These are phyloP conservation scores for Magnolia sinica DNA, from an alignment of 164 flowering plant genomes.

Conservation along the genomic window DNA sequence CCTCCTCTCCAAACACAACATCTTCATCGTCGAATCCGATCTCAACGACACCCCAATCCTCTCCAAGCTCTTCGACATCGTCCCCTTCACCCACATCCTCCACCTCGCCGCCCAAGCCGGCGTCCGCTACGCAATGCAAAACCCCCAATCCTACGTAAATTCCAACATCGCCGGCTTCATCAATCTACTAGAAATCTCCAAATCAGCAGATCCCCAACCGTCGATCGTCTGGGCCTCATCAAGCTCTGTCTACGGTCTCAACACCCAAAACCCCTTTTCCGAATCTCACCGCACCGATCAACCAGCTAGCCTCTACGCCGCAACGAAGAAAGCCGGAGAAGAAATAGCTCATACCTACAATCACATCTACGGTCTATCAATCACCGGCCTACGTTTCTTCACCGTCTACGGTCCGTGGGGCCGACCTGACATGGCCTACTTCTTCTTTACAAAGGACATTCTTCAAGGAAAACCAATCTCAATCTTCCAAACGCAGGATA, in stretches of 20 bases:
- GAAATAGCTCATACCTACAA: conserved; percentile 92
- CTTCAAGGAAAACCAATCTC: conserved; percentile 45
- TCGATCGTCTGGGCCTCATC: conserved; percentile 93
- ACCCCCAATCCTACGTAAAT: conserved; percentile 73
- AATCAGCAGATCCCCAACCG: conserved; percentile 75
- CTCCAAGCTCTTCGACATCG: conserved; percentile 70
- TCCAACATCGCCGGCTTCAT: conserved; percentile 90
- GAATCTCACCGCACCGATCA: conserved; percentile 76
- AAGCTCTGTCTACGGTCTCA: conserved; percentile 88
- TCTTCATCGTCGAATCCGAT: conserved; percentile 81
- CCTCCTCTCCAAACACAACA: conserved; percentile 40
- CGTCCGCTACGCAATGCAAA: conserved; percentile 90
- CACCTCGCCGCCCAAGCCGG: conserved; percentile 95
- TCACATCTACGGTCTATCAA: conserved; percentile 81
- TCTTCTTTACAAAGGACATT: conserved; percentile 87
- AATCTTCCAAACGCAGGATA: conserved; percentile 55
- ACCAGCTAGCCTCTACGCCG: conserved; percentile 92
- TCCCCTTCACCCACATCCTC: conserved; percentile 81
- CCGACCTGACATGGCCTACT: conserved; percentile 94
- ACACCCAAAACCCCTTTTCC: conserved; percentile 70
- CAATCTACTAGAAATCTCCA: conserved; percentile 60
- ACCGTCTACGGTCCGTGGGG: conserved; percentile 97
- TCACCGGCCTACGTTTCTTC: conserved; percentile 82
- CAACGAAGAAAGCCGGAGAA: conserved; percentile 93
- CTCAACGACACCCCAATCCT: conserved; percentile 60